Base-by-base conservation (phyloP, 345 rosid genomes). In the Excoecaria agallocha region DNA sequence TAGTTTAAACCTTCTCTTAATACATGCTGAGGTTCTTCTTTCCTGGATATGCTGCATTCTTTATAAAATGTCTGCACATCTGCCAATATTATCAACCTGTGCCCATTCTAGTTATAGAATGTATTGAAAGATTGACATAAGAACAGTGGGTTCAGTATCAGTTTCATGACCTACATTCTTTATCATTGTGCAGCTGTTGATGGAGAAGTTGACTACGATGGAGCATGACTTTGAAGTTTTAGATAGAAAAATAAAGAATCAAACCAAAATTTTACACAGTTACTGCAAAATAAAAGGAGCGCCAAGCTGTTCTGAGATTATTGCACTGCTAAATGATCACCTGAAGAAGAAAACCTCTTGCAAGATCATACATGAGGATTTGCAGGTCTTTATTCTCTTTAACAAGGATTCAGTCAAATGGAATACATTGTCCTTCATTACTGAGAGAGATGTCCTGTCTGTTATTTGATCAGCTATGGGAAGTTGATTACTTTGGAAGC, bases 401-500 rank as follows among this genome's bases (percentile, higher is more conserved):
- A n/a, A 35, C 51, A 63, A 48, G 67, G 72, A 62, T 77, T 76
- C 67, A 82, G 25, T 69, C 35, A 67, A 55, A 71, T 71, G 69
- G 61, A 58, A 25, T 58, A 20, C 35, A 65, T n/a, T 74, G 6
- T 70, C 71, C n/a, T n/a, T n/a, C 59, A 41, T 70, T 55, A 30
- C 57, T 74, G 76, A 79, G 19, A 77, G 19, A 75, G 43, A 24
- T 68, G 17, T 75, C 74, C 12, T 82, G 39, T 78, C 71, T 84
- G 60, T 77, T 77, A 58, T 80, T 73, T 82, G 62, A 20, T 79
- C 88, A 94, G 98, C 61, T 76, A 45, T 94, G 93, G 94, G 82
- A 85, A 83, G 77, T 89, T 82, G 88, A 76, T 69, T 82, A 81
- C 82, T 77, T 90, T 61, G 83, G 78, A 67, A 81, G 76, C 70